Evolutionary conservation across 805 yeast genomes (phyloP), one percentile per base, ranked within the genome.

Genomic region (Candida palmyrensis): DNA sequence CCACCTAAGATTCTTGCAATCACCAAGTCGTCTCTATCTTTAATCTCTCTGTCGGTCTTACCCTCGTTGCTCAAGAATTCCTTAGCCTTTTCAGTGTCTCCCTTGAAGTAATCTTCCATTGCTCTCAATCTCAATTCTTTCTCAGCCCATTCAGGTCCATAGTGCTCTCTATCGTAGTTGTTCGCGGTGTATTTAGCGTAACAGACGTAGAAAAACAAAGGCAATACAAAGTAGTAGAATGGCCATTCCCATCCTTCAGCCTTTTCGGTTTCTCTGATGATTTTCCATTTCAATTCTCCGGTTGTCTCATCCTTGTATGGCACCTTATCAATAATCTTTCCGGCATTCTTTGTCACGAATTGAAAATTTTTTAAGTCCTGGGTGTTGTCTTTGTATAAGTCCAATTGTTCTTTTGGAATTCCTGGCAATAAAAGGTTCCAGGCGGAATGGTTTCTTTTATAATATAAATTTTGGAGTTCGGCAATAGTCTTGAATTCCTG

Each of bases 211-310:
- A 75, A 62, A 51, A 82, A 66, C 17, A 79, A 77, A 13, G 95
- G 95, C 38, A 85, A 72, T 44, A 81, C 82, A 35, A 79, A 64
- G 57, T 73, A 80, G 62, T 79, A 84, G 48, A 79, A 77, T 35
- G 83, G 68, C 42, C 68, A 66, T 54, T 86, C 95, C 95, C 95
- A 85, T 30, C 94, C 94, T 62, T 85, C 94, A 23, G 70, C 70
- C 51, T 77, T 78, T 48, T 73, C 77, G 34, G 79, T 75, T 52
- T 77, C 87, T 41, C 92, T 71, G 29, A 86, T 77, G 36, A 84
- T 62, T 47, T 77, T 73, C 94, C 92, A 85, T 49, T 78, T 77
- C 48, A 84, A 73, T 48, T 78, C 82, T 23, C 95, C 95, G 12
- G 85, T 79, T 25, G 77, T 66, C 27, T 82, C 78, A 58, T 82